Conservation (phyloP, 2,329 filamentous ascomycete species). For the Beauveria bassiana region DNA sequence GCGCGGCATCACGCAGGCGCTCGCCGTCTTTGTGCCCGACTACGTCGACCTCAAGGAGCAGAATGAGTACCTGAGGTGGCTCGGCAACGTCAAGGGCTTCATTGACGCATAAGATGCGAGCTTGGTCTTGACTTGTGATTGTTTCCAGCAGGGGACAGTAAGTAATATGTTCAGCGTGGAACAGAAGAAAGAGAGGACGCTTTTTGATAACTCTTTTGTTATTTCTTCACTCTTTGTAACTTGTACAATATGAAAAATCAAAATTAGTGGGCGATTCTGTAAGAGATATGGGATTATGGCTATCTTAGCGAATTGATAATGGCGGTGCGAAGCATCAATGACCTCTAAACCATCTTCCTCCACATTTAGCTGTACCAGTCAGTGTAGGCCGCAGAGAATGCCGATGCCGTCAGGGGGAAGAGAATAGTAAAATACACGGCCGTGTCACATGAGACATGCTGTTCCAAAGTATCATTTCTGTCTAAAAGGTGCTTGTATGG, state of each 20-base stretch:
- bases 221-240: constrained; percentile 1
- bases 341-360: not conserved
- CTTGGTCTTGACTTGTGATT: not conserved
- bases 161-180: not conserved
- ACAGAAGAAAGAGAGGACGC: not conserved
- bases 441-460: not conserved
- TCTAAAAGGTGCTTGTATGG: not conserved
- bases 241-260: constrained; percentile 13
- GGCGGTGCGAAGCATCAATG: not conserved
- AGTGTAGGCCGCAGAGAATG: not conserved
- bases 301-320: constrained; percentile 8
- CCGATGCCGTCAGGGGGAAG: not conserved
- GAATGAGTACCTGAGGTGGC: constrained; percentile 88
- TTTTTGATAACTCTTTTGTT: not conserved
- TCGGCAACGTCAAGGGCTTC: constrained; percentile 80
- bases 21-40: constrained; percentile 87
- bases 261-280: constrained; percentile 2
- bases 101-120: constrained; percentile 54
- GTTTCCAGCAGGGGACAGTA: too few species aligned
- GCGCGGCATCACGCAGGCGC: constrained; percentile 76
- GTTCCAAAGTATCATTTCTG: not conserved
- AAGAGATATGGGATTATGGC: not conserved
- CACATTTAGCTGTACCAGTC: too few species aligned
- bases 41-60: constrained; percentile 99
- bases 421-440: not conserved